These are phyloP conservation scores for Cerrena zonata DNA, from an alignment of 1,284 basidiomycete genomes.

Conservation along the genomic window DNA sequence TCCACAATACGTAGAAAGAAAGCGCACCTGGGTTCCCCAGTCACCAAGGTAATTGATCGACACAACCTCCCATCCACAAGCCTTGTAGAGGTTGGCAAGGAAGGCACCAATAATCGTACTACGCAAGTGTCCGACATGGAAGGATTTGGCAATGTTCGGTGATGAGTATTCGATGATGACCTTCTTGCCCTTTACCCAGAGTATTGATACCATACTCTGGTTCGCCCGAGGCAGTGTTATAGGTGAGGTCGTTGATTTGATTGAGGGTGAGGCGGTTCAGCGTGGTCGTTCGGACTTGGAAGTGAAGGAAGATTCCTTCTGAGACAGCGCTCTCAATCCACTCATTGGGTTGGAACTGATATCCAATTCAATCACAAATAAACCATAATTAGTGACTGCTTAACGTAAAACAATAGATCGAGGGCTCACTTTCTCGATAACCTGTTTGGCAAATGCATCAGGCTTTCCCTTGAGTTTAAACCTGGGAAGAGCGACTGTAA, in stretches of 20 bases:
- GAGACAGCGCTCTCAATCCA: slow-evolving; percentile 62
- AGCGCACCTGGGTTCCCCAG: slow-evolving; percentile 82
- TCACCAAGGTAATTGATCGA: slow-evolving; percentile 93
- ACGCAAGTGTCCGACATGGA: slow-evolving; percentile 95
- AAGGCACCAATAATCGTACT: slow-evolving; percentile 98
- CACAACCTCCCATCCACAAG: slow-evolving; percentile 88
- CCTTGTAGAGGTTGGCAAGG: slow-evolving; percentile 85
- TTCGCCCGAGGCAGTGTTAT: slow-evolving; percentile 46
- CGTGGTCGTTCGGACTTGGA: slow-evolving; percentile 65
- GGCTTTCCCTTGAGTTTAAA: slow-evolving; percentile 85
- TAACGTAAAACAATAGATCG: background rate
- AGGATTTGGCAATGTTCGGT: slow-evolving; percentile 97
- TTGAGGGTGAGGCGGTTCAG: slow-evolving; percentile 75
- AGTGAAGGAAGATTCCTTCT: slow-evolving; percentile 80
- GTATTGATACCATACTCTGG: slow-evolving; percentile 72
- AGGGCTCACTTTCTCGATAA: slow-evolving; percentile 63
- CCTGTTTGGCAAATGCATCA: slow-evolving; percentile 71
- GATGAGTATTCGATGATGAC: slow-evolving; percentile 87
- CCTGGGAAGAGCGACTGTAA: slow-evolving; percentile 86
- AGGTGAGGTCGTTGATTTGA: slow-evolving; percentile 75
- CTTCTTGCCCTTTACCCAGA: slow-evolving; percentile 76
- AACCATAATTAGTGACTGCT: too few relatives aligned
- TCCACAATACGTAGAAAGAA: slow-evolving; percentile 1
- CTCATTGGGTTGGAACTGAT: slow-evolving; percentile 63
- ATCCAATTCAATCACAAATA: too few relatives aligned